Evolutionary conservation across 106 monocot species (phyloP).

Genomic region (Apostasia ramifera): DNA sequence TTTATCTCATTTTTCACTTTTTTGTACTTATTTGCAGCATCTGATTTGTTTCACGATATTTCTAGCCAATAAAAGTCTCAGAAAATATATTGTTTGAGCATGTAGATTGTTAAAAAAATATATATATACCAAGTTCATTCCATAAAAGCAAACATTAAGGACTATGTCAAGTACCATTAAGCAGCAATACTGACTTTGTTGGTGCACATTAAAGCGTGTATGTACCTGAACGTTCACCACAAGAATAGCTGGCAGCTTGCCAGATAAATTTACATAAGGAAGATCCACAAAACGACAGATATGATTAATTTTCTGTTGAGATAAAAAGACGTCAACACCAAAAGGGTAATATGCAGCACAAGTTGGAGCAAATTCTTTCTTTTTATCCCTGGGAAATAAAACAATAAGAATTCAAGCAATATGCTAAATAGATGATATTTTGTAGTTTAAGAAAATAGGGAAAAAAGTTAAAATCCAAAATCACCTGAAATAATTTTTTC

Average conservation of each 20-base stretch:
- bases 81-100: no score
- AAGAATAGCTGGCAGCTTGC: slow-evolving; percentile 78
- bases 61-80: no score
- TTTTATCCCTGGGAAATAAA: slow-evolving; percentile 68
- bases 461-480: background rate
- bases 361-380: slow-evolving; percentile 87
- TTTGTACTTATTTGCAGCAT: no score
- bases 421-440: background rate
- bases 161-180: no score
- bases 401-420: background rate
- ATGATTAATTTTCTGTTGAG: slow-evolving; percentile 84
- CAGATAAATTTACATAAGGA: slow-evolving; percentile 41
- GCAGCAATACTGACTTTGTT: no score
- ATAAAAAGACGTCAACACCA: slow-evolving; percentile 92
- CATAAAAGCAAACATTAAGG: no score
- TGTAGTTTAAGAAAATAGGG: background rate
- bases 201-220: no score
- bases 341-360: slow-evolving; percentile 88
- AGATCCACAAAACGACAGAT: slow-evolving; percentile 84
- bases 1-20: no score
- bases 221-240: slow-evolving; percentile 93
- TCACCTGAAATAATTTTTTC: slow-evolving; percentile 79
- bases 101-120: no score
- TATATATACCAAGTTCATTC: no score
- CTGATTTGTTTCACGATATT: no score